phyloP scores from a whole-genome alignment of 768 basidiomycete species.

The Russula abietina region DNA sequence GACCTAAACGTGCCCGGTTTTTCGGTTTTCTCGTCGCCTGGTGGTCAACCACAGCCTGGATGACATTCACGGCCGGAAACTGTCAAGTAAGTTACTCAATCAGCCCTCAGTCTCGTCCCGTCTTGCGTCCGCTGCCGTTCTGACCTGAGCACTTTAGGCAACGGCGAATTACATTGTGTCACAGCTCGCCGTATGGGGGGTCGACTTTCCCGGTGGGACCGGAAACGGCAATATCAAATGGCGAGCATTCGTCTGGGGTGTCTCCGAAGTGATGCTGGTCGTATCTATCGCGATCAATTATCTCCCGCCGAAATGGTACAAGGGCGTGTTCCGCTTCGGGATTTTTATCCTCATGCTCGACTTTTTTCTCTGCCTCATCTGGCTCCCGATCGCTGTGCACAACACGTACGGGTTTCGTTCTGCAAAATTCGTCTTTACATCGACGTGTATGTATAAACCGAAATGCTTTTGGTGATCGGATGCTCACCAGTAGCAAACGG shows the following conservation, averaged over 20 bases:
- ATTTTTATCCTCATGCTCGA: conserved; percentile 74
- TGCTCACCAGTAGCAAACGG: neutral
- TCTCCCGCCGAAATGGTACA: conserved; percentile 70
- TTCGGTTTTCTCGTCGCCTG: conserved; percentile 87
- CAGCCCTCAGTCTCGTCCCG: neutral
- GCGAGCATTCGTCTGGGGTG: conserved; percentile 78
- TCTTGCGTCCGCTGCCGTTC: neutral
- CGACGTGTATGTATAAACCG: conserved; percentile 53
- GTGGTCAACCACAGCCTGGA: conserved; percentile 96
- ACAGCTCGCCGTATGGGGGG: conserved; percentile 70
- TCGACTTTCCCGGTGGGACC: conserved; percentile 78
- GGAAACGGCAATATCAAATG: conserved; percentile 70
- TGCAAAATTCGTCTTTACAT: conserved; percentile 77
- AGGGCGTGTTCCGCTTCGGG: conserved; percentile 70
- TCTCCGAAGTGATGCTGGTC: conserved; percentile 68
- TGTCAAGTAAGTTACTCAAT: conserved; percentile 54
- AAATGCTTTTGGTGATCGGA: neutral
- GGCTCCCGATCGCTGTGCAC: conserved; percentile 88
- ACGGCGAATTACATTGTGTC: conserved; percentile 89
- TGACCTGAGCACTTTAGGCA: conserved; percentile 41
- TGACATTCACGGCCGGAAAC: conserved; percentile 86
- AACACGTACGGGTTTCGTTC: conserved; percentile 85
- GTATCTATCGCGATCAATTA: conserved; percentile 79
- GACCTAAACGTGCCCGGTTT: conserved; percentile 78
- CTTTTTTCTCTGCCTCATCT: conserved; percentile 82